These are phyloP conservation scores for Miscanthus lutarioriparius DNA, from an alignment of 176 grass and related monocot species.

Conservation along the genomic window DNA sequence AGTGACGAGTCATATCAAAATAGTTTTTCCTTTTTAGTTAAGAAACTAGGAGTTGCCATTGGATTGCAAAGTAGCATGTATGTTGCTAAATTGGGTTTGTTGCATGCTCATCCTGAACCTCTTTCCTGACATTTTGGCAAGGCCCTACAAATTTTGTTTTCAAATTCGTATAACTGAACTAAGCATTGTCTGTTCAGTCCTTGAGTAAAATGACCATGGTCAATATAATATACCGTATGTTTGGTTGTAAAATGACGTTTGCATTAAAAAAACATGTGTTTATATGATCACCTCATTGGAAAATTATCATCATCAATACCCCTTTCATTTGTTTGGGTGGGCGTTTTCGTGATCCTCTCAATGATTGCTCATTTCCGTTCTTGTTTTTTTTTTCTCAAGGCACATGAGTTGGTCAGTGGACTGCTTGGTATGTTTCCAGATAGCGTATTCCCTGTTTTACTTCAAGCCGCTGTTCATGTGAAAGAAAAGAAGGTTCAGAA, in stretches of 20 bases:
- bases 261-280: background rate
- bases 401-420: slow-evolving; percentile 63
- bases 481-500: slow-evolving; percentile 83
- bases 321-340: slow-evolving; percentile 5
- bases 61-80: background rate
- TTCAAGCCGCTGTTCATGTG: slow-evolving; percentile 75
- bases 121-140: background rate
- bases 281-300: background rate
- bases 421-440: slow-evolving; percentile 61
- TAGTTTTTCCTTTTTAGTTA: background rate
- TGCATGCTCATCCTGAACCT: background rate
- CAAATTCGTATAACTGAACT: background rate
- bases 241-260: background rate
- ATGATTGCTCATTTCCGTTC: background rate
- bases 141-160: background rate
- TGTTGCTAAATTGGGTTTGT: slow-evolving; percentile 12
- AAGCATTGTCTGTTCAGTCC: background rate
- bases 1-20: background rate
- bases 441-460: slow-evolving; percentile 59
- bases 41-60: background rate
- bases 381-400: slow-evolving; percentile 49
- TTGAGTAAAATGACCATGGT: background rate
- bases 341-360: background rate
- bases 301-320: background rate
- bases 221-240: background rate